A percentile compares a stretch with the other conserved stretches of the same genome.
These are phyloP conservation scores for Chlamydomonas sp. DNA, from an alignment of 139 green algal species.

Conservation along the genomic window DNA sequence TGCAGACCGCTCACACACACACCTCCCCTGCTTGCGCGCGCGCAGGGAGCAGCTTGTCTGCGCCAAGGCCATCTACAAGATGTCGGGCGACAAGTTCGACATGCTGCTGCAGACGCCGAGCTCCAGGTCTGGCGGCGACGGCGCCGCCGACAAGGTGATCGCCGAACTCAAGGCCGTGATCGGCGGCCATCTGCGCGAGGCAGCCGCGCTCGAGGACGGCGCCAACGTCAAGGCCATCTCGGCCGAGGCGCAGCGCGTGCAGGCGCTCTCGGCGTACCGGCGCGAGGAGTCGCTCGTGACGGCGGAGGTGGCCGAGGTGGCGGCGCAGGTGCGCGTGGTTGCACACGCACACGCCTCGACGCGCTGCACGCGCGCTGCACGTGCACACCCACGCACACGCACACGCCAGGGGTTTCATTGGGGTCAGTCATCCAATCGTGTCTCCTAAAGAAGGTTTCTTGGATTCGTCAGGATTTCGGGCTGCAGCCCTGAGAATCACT, in stretches of 20 bases:
- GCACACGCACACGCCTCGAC: too few species aligned
- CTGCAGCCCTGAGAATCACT: too few species aligned
- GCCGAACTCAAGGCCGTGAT: constrained; percentile 37
- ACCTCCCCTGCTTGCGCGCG: too few species aligned
- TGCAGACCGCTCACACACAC: too few species aligned
- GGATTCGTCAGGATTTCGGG: too few species aligned
- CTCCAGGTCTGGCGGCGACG: neutral
- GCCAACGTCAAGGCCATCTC: neutral
- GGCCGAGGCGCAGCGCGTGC: neutral
- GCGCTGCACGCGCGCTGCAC: too few species aligned
- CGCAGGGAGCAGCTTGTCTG: constrained; percentile 36
- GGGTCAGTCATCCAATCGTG: too few species aligned
- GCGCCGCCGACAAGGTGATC: constrained; percentile 17
- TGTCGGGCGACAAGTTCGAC: constrained; percentile 36
- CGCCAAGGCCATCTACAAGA: constrained; percentile 29
- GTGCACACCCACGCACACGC: too few species aligned
- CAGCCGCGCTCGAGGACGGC: neutral
- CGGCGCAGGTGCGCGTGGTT: too few species aligned
- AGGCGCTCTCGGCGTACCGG: constrained; percentile 18
- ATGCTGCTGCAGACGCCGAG: constrained; percentile 28
- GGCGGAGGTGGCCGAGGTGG: constrained; percentile 23
- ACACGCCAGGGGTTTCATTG: too few species aligned
- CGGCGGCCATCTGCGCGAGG: constrained; percentile 20
- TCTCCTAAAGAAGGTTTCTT: too few species aligned
- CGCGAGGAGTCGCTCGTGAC: constrained; percentile 38